A percentile compares a stretch with the other conserved stretches of the same genome.
phyloP scores from a whole-genome alignment of 495 filamentous ascomycete genomes.

The Aspergillus nanangensis region DNA sequence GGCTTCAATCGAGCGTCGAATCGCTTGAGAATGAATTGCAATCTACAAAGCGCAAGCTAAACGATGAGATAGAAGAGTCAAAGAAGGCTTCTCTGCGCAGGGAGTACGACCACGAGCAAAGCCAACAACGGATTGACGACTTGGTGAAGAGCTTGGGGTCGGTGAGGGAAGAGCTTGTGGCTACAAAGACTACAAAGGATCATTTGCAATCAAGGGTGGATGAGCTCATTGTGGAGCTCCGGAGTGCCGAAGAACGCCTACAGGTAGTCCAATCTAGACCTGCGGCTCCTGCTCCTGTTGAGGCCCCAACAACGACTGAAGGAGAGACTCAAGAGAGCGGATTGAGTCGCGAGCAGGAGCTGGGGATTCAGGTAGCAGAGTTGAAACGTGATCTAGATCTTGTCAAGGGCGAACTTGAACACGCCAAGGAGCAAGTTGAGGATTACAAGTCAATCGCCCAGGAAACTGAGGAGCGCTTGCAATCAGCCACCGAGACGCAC shows the following conservation, averaged over 20 bases:
- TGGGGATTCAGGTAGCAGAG: constrained; percentile 75
- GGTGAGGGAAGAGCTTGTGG: constrained; percentile 76
- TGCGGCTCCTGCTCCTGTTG: constrained; percentile 43
- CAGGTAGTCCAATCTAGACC: constrained; percentile 72
- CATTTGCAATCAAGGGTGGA: constrained; percentile 82
- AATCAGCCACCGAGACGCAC: constrained; percentile 70
- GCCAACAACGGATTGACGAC: constrained; percentile 85
- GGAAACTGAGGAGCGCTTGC: constrained; percentile 80
- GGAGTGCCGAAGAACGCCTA: constrained; percentile 79
- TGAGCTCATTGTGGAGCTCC: constrained; percentile 81
- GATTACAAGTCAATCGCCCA: constrained; percentile 88
- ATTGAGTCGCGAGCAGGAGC: constrained; percentile 74
- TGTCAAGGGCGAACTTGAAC: constrained; percentile 69
- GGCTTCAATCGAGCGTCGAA: constrained; percentile 72
- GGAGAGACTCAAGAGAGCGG: constrained; percentile 45
- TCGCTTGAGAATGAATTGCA: constrained; percentile 72
- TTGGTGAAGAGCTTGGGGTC: constrained; percentile 71
- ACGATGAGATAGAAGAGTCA: constrained; percentile 75
- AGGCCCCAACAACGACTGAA: constrained; percentile 22
- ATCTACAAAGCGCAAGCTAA: constrained; percentile 75
- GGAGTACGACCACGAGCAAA: constrained; percentile 83
- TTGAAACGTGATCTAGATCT: constrained; percentile 79
- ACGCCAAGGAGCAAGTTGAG: constrained; percentile 72
- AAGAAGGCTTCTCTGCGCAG: constrained; percentile 75
- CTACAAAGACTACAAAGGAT: constrained; percentile 78